A percentile compares a stretch with the other conserved stretches of the same genome.
Evolutionary conservation across 139 green algal genomes (phyloP).

Genomic region (Raphidocelis subcapitata): DNA sequence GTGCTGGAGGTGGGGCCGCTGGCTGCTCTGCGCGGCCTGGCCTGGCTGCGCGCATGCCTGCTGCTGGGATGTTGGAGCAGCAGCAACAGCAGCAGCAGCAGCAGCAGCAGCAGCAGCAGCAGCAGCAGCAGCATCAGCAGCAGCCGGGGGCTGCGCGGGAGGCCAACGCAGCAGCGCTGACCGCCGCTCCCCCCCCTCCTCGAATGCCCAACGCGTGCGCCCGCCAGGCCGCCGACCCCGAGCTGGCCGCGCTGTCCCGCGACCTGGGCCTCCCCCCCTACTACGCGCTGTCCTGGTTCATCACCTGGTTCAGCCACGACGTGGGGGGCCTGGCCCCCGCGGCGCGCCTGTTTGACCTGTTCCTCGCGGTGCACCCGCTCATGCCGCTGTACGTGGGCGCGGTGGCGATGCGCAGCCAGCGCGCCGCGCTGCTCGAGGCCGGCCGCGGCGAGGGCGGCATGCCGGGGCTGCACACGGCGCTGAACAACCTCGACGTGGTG

Average conservation of each 20-base stretch:
- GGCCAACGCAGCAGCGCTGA: neutral
- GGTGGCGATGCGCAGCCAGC: constrained; percentile 53
- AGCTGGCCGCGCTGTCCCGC: constrained; percentile 24
- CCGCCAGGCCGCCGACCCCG: constrained; percentile 26
- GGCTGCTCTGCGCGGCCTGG: constrained; percentile 4
- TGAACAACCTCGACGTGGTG: constrained; percentile 63
- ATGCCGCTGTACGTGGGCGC: constrained; percentile 90
- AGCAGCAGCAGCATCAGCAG: neutral
- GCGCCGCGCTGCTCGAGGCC: constrained; percentile 48
- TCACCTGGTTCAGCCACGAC: constrained; percentile 93
- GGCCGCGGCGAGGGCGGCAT: constrained; percentile 38
- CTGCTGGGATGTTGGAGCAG: neutral
- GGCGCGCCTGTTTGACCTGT: constrained; percentile 87
- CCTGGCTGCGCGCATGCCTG: neutral
- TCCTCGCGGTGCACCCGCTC: constrained; percentile 82
- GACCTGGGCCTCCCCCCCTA: constrained; percentile 57
- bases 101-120: neutral
- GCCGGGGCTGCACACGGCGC: constrained; percentile 54
- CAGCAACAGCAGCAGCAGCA: neutral
- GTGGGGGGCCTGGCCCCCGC: constrained; percentile 48
- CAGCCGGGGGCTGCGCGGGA: neutral
- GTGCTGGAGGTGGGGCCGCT: constrained; percentile 43
- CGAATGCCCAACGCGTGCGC: neutral
- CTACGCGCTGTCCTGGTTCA: constrained; percentile 69
- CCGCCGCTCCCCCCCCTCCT: no score